Percentiles rank a stretch among this genome's conserved stretches.
These are phyloP conservation scores for Fulvia fulva DNA, from an alignment of 2,329 filamentous ascomycete species.

Conservation along the genomic window DNA sequence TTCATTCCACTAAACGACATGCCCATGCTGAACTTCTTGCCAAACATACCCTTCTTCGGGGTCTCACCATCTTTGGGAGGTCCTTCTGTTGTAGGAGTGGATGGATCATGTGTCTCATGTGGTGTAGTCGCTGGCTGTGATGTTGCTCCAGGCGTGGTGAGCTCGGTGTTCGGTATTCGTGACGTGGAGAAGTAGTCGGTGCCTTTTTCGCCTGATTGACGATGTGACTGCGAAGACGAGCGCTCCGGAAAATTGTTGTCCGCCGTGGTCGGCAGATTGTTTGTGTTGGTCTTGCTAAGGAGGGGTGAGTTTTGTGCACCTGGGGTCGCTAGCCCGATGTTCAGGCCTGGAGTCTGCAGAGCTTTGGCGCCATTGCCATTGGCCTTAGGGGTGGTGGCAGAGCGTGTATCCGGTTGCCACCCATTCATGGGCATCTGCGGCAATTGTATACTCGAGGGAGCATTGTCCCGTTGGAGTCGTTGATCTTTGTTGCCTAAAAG, in stretches of 20 bases:
- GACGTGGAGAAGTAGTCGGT: constrained; percentile 75
- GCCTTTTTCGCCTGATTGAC: constrained; percentile 57
- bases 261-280: constrained; percentile 33
- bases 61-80: constrained; percentile 50
- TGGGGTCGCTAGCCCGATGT: constrained; percentile 59
- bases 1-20: constrained; percentile 68
- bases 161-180: constrained; percentile 45
- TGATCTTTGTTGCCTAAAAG: constrained; percentile 61
- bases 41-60: constrained; percentile 58
- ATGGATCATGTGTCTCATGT: constrained; percentile 32
- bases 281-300: constrained; percentile 32
- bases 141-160: constrained; percentile 24
- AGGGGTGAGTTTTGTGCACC: constrained; percentile 33
- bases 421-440: constrained; percentile 42
- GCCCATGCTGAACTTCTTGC: constrained; percentile 77
- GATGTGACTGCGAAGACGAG: constrained; percentile 49
- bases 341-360: constrained; percentile 69
- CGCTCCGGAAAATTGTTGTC: constrained; percentile 52
- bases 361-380: constrained; percentile 59
- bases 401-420: constrained; percentile 43
- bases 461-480: constrained; percentile 52
- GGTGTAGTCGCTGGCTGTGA: constrained; percentile 31
- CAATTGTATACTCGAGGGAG: constrained; percentile 59
- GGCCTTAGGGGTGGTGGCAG: constrained; percentile 53
- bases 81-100: constrained; percentile 44